phyloP scores from a whole-genome alignment of 495 filamentous ascomycete genomes.

The Achaetomiella virescens region DNA sequence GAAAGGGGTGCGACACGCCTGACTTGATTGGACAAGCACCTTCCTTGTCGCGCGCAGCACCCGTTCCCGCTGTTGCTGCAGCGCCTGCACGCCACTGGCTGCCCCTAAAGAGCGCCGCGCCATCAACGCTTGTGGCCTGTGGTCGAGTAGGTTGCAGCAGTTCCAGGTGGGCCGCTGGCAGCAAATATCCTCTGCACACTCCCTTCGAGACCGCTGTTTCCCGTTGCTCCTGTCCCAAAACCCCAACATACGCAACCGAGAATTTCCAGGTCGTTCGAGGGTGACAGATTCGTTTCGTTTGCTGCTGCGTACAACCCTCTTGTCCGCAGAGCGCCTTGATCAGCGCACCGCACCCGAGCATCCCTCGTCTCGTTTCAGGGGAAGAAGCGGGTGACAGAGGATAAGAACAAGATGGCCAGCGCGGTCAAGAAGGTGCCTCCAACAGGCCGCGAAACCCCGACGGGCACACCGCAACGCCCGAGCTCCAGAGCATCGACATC shows the following conservation, averaged over 20 bases:
- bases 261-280: too few species aligned
- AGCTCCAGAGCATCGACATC: constrained; percentile 33
- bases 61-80: constrained; percentile 4
- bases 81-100: constrained; percentile 5
- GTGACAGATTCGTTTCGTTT: neutral
- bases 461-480: constrained; percentile 27
- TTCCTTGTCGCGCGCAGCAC: neutral
- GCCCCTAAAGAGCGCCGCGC: neutral
- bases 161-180: constrained; percentile 10
- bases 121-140: neutral
- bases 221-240: too few species aligned
- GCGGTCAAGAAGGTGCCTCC: constrained; percentile 41
- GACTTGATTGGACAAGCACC: constrained; percentile 6
- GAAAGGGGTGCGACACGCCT: constrained; percentile 1
- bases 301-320: neutral
- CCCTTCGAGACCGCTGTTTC: too few species aligned
- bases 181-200: constrained; percentile 10
- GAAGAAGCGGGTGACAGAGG: too few species aligned
- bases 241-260: too few species aligned
- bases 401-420: constrained; percentile 31
- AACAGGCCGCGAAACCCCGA: constrained; percentile 35
- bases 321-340: neutral
- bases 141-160: constrained; percentile 4
- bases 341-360: constrained; percentile 1
- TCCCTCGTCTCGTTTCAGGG: neutral